phyloP scores from a whole-genome alignment of 139 green algal species.

The Coelastrella sp. region DNA sequence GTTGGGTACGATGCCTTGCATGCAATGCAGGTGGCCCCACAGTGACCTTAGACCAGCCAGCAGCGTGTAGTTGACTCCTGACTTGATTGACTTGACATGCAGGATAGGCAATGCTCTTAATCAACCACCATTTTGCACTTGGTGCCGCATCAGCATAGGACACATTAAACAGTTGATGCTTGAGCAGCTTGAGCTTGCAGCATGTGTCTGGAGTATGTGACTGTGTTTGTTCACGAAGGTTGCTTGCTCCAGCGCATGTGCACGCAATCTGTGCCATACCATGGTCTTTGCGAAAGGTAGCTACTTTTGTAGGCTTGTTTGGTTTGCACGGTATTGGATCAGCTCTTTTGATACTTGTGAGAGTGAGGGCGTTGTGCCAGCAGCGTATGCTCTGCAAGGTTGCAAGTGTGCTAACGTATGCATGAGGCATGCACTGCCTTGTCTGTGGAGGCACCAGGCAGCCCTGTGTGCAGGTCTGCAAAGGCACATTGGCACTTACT shows the following conservation, averaged over 20 bases:
- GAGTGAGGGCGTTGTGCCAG: neutral
- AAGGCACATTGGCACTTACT: neutral
- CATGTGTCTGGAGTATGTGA: neutral
- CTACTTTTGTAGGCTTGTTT: neutral
- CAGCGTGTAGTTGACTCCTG: neutral
- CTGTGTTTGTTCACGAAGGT: neutral
- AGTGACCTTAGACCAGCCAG: neutral
- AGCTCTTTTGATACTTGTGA: neutral
- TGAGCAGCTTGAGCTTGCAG: neutral
- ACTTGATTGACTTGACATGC: neutral
- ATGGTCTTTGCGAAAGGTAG: too few species aligned
- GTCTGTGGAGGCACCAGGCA: neutral
- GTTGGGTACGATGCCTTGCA: neutral
- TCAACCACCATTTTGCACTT: neutral
- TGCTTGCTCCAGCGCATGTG: neutral
- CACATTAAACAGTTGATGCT: neutral
- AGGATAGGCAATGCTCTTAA: neutral
- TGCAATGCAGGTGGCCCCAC: neutral
- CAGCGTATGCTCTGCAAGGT: neutral
- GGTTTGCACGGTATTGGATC: neutral
- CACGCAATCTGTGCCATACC: neutral
- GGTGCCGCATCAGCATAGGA: neutral
- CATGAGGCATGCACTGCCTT: neutral
- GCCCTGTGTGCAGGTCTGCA: neutral
- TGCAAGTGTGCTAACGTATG: neutral